These are phyloP conservation scores for Excoecaria cochinchinensis DNA, from an alignment of 345 rosid species.

Conservation along the genomic window DNA sequence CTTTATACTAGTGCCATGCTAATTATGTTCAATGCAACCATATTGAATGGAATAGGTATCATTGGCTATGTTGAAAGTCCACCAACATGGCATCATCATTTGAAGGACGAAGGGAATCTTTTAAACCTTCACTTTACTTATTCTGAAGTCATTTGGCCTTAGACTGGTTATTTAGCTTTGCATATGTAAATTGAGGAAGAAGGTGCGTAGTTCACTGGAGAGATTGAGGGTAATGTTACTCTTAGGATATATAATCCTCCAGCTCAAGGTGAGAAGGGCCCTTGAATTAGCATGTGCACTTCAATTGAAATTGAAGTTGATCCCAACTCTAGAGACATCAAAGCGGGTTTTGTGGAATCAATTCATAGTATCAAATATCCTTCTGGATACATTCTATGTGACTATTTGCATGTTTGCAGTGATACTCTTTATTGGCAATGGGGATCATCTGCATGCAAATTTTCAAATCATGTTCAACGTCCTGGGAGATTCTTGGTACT, in stretches of 20 bases:
- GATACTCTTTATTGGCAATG: conserved; percentile 99
- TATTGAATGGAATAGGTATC: conserved; percentile 95
- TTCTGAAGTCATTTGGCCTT: conserved; percentile 89
- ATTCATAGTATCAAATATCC: conserved; percentile 95
- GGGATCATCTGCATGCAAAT: conserved; percentile 98
- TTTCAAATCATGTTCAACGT: conserved; percentile 88
- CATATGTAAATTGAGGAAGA: conserved; percentile 99
- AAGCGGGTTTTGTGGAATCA: conserved; percentile 96
- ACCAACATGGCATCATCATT: conserved; percentile 94
- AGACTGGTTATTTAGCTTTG: conserved; percentile 95
- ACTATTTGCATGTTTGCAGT: conserved; percentile 93
- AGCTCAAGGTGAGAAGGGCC: conserved; percentile 60
- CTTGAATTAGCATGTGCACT: conserved; percentile 70
- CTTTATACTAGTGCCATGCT: conserved; percentile 98
- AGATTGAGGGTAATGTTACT: conserved; percentile 82
- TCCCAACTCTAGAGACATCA: conserved; percentile 84
- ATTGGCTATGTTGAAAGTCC: conserved; percentile 76
- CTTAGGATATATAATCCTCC: conserved; percentile 73
- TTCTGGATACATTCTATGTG: conserved; percentile 97
- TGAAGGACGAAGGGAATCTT: conserved; percentile 80
- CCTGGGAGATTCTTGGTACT: conserved; percentile 84
- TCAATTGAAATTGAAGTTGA: conserved; percentile 75
- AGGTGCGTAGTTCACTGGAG: conserved; percentile 79
- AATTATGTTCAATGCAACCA: conserved; percentile 80
- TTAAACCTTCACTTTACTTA: conserved; percentile 75